Conservation (phyloP, 441 rosid species). For the Eutrema salsugineum region DNA sequence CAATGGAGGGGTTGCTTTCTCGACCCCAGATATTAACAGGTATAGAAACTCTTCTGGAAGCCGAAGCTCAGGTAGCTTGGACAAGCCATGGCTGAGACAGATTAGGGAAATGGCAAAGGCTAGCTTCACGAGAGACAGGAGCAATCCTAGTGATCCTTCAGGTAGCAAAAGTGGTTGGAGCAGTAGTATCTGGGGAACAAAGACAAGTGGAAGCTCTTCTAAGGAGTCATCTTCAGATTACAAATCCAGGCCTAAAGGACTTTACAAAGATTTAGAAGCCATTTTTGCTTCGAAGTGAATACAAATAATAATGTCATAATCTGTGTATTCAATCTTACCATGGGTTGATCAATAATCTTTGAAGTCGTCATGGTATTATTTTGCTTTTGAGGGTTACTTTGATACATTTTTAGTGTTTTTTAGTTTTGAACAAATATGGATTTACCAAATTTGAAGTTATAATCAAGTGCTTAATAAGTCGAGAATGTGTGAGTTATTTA, state of each 20-base stretch:
- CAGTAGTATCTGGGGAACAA: constrained; percentile 59
- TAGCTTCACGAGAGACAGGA: constrained; percentile 64
- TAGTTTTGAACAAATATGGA: no score
- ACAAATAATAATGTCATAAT: neutral
- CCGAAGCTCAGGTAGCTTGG: constrained; percentile 56
- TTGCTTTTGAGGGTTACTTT: no score
- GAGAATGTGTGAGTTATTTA: no score
- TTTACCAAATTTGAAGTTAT: no score
- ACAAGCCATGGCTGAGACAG: constrained; percentile 71
- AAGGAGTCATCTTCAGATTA: constrained; percentile 49
- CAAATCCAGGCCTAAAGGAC: constrained; percentile 52
- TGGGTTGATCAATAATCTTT: no score
- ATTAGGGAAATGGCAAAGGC: constrained; percentile 80
- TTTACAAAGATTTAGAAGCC: constrained; percentile 81
- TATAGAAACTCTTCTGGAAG: constrained; percentile 40
- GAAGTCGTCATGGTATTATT: no score
- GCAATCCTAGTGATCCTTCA: constrained; percentile 64
- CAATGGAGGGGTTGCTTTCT: constrained; percentile 28
- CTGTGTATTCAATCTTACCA: neutral
- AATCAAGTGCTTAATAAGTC: no score
- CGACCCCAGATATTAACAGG: constrained; percentile 51
- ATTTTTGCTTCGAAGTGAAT: constrained; percentile 76
- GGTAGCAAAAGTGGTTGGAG: constrained; percentile 68
- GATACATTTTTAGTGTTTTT: neutral
- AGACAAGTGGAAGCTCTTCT: constrained; percentile 64